Base-by-base conservation (phyloP, 352 stramenopile genomes). In the Globisporangium cystogenes region DNA sequence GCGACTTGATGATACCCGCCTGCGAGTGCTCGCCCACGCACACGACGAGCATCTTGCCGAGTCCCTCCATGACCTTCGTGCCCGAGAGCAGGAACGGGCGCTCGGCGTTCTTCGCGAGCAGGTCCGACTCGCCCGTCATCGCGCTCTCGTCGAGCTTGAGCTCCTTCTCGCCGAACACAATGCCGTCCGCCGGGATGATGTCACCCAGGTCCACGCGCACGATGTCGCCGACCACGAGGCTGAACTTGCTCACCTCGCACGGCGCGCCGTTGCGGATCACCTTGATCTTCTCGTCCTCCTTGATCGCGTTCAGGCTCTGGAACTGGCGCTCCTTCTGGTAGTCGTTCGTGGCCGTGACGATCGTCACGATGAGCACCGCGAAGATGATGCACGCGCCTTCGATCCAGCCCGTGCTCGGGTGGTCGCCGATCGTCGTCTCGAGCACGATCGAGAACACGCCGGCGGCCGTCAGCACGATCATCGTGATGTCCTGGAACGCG, bases 71-170 rank as follows among this genome's bases (percentile, higher is more conserved):
- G 24, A 97, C 86, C 37, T 95, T 96, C 21, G 91, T 98, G 23
- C 95, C 95, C 1, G 88, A 98, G 20, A 98, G 76, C 15, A 98
- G 62, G 65, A 98, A 98, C 18, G 90, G 88, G 60, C 96, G 91
- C n/a, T 87, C 72, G 0, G 60, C 59, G 47, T 74, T 78, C 64
- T 97, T 98, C 20, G 60, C 53, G 42, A 98, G 64, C 24, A 97
- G 64, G 20, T 97, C 84, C 0, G 90, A 90, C 70, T 98, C 93
- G 43, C 93, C 93, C 6, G 93, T 98, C 62, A 98, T 83, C 8
- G 85, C 76, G 14, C 82, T 96, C 62, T 98, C 90, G 59, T 98
- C 88, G 18, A 96, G 69, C 58, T 93, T 94, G 46, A 97, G 68
- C 51, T 94, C 87, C 44, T 91, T 91, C 43, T 90, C 81, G 35